These are phyloP conservation scores for Scheffersomyces titani DNA, from an alignment of 1,139 yeast species.

Conservation along the genomic window DNA sequence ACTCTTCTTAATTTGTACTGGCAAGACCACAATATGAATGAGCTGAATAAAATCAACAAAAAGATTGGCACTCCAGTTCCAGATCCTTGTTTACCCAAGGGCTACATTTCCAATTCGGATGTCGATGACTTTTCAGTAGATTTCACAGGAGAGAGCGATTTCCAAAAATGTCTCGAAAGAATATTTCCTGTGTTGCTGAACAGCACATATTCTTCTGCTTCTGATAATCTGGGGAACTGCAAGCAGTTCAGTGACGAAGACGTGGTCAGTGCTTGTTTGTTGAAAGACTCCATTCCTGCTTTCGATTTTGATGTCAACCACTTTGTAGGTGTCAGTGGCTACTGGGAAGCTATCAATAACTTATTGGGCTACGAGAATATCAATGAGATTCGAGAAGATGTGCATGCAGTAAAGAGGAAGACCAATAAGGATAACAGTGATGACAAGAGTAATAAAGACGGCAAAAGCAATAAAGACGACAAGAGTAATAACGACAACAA, in stretches of 20 bases:
- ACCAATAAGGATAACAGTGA: slow-evolving; percentile 16
- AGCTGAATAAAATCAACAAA: slow-evolving; percentile 8
- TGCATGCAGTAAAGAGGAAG: slow-evolving; percentile 1
- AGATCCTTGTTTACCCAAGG: slow-evolving; percentile 69
- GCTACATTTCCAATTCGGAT: slow-evolving; percentile 27
- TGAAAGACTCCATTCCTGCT: slow-evolving; percentile 58
- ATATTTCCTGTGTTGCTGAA: slow-evolving; percentile 55
- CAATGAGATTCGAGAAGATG: slow-evolving; percentile 14
- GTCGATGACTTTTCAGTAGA: slow-evolving; percentile 30
- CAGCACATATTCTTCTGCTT: slow-evolving; percentile 25
- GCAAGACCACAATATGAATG: slow-evolving; percentile 15
- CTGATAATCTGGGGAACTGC: slow-evolving; percentile 21
- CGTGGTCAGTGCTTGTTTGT: slow-evolving; percentile 49
- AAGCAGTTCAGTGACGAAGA: slow-evolving; percentile 29
- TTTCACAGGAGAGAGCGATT: slow-evolving; percentile 63
- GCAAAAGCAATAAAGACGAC: neutral
- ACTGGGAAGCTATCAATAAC: slow-evolving; percentile 69
- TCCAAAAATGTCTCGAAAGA: slow-evolving; percentile 50
- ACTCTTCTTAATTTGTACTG: slow-evolving; percentile 30
- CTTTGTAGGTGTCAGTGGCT: slow-evolving; percentile 80
- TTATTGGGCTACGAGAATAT: slow-evolving; percentile 34
- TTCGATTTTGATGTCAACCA: slow-evolving; percentile 69
- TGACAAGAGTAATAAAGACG: slow-evolving; percentile 7
- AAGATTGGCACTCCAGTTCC: slow-evolving; percentile 27
- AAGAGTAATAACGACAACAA: slow-evolving; percentile 1